Evolutionary conservation across 441 rosid species (phyloP).

Genomic region (Populus hybrid): DNA sequence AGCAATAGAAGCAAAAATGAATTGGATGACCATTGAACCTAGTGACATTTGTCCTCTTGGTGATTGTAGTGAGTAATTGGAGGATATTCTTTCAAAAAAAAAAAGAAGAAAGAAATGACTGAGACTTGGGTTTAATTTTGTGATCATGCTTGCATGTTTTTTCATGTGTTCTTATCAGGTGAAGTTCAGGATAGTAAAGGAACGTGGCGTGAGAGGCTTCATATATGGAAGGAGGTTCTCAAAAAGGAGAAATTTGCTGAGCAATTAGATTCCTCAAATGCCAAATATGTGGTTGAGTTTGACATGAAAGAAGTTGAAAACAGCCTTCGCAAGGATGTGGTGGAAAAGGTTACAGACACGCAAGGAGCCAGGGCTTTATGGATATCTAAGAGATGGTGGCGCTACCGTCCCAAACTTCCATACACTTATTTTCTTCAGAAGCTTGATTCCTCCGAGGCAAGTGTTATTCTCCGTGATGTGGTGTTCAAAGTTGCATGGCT

Average conservation of each 20-base stretch:
- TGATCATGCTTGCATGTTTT: not conserved
- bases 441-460: slow-evolving; percentile 89
- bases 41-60: not conserved
- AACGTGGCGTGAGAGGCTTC: slow-evolving; percentile 84
- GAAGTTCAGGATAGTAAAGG: slow-evolving; percentile 41
- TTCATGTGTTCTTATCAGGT: slow-evolving; percentile 36
- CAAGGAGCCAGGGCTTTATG: slow-evolving; percentile 81
- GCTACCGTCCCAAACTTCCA: slow-evolving; percentile 89
- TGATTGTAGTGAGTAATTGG: not conserved
- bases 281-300: slow-evolving; percentile 85
- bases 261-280: slow-evolving; percentile 53
- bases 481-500: not conserved
- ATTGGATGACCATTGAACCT: not conserved
- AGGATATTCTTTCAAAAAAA: not conserved
- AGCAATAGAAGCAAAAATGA: not conserved
- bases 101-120: not conserved
- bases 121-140: not conserved
- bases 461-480: slow-evolving; percentile 7
- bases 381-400: slow-evolving; percentile 99
- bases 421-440: slow-evolving; percentile 91
- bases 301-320: slow-evolving; percentile 98
- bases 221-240: slow-evolving; percentile 67
- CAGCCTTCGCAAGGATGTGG: slow-evolving; percentile 82
- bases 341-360: slow-evolving; percentile 52
- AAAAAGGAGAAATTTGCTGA: slow-evolving; percentile 65